These are phyloP conservation scores for Chlorociboria aeruginascens DNA, from an alignment of 495 filamentous ascomycete genomes.

Conservation along the genomic window DNA sequence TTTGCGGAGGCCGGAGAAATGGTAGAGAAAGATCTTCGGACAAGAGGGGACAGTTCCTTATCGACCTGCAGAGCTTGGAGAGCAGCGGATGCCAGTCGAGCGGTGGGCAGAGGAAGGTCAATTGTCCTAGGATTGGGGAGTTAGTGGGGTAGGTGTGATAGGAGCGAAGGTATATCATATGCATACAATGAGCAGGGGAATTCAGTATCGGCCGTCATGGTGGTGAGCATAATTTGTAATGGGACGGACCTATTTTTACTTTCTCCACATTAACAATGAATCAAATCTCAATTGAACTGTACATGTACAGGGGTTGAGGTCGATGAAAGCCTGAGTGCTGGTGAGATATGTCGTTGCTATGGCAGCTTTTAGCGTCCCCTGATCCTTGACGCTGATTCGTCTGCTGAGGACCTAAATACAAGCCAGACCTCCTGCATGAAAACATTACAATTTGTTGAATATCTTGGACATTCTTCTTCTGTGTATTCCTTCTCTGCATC, in stretches of 20 bases:
- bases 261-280: constrained; percentile 1
- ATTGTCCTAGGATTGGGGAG: constrained; percentile 44
- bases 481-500: too few relatives aligned
- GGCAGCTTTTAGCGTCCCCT: too few relatives aligned
- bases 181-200: constrained; percentile 67
- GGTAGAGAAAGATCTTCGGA: constrained; percentile 58
- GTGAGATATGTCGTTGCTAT: too few relatives aligned
- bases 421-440: too few relatives aligned
- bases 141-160: background rate
- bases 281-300: constrained; percentile 11
- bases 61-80: constrained; percentile 72
- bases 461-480: too few relatives aligned
- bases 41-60: constrained; percentile 73
- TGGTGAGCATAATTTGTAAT: constrained; percentile 3
- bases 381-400: too few relatives aligned
- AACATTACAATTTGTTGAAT: too few relatives aligned
- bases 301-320: too few relatives aligned
- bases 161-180: background rate
- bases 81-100: constrained; percentile 67
- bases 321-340: too few relatives aligned
- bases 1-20: constrained; percentile 21
- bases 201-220: constrained; percentile 31
- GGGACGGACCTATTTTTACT: background rate
- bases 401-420: too few relatives aligned
- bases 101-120: constrained; percentile 70